Evolutionary conservation across 2,329 filamentous ascomycete species (phyloP), one percentile per base, ranked within the genome.

Genomic region (Ophioceras dolichostomum): DNA sequence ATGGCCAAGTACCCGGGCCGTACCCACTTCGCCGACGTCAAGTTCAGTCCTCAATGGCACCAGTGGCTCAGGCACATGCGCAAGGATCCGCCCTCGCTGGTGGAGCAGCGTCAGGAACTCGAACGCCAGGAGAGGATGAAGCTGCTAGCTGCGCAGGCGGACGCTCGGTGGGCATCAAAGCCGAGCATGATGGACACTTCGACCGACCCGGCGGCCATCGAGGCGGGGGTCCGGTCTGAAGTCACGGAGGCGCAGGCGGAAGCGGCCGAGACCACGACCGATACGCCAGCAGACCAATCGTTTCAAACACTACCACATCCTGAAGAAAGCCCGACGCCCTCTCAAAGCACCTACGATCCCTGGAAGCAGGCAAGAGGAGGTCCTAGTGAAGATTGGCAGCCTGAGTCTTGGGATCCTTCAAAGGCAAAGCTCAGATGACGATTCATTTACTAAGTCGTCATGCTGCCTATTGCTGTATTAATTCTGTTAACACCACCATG

Each of bases 381-480:
- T 0, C 73, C 76, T 0, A 65, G 76, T 38, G 76, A 83, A 51
- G 63, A 58, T n/a, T 83, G 77, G 76, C 75, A 82, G 54, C 80
- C 80, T 0, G 52, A 71, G 34, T 59, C 73, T 3, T 84, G 79
- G 79, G 60, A 45, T 8, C 53, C 52, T 2, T 61, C 49, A 55
- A 32, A 28, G 17, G 17, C n/a, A 35, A 22, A 34, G 34, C 32
- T 34, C 31, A 21, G 34, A 30, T 37, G 40, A 19, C 2, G 8
- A 28, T n/a, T n/a, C n/a, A n/a, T n/a, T n/a, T n/a, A n/a, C n/a
- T n/a, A n/a, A n/a, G n/a, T n/a, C n/a, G n/a, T n/a, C n/a, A n/a
- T n/a, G n/a, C n/a, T n/a, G n/a, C n/a, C n/a, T n/a, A n/a, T n/a
- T n/a, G n/a, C n/a, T n/a, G n/a, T n/a, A n/a, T n/a, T n/a, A n/a